Percentiles rank a stretch among this genome's conserved stretches.
phyloP scores from a whole-genome alignment of 176 grass and related monocot genomes.

The Eleusine coracana region DNA sequence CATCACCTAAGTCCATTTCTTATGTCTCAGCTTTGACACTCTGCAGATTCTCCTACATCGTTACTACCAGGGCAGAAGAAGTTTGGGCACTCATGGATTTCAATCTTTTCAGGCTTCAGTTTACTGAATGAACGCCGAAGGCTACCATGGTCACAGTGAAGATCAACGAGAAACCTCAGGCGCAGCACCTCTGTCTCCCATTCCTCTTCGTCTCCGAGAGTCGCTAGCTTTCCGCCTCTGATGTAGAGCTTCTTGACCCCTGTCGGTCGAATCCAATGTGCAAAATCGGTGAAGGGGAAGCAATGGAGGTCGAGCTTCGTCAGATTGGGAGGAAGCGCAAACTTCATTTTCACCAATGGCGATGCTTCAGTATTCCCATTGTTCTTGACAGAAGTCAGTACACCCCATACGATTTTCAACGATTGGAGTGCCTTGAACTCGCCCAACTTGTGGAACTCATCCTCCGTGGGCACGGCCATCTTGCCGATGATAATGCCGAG shows the following conservation, averaged over 20 bases:
- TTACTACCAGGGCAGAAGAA: neutral
- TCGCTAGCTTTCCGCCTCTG: conserved; percentile 48
- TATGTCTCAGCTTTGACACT: neutral
- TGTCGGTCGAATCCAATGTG: conserved; percentile 14
- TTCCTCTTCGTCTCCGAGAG: neutral
- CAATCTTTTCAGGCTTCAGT: neutral
- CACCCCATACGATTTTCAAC: conserved; percentile 49
- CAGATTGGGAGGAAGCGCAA: conserved; percentile 23
- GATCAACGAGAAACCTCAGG: conserved; percentile 43
- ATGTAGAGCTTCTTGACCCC: conserved; percentile 61
- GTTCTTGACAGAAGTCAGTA: neutral
- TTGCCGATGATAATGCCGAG: conserved; percentile 47
- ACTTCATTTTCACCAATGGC: neutral
- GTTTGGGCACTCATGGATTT: conserved; percentile 26
- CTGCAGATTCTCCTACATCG: neutral
- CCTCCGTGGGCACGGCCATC: neutral
- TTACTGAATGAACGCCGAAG: conserved; percentile 10
- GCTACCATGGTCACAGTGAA: conserved; percentile 7
- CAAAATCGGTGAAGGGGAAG: conserved; percentile 28
- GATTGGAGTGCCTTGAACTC: conserved; percentile 22
- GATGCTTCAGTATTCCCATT: neutral
- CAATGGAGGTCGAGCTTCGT: conserved; percentile 61
- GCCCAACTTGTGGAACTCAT: conserved; percentile 34
- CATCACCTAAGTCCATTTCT: neutral
- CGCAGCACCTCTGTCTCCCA: conserved; percentile 50